These are phyloP conservation scores for Trifolium dubium DNA, from an alignment of 306 rosid genomes.

Conservation along the genomic window DNA sequence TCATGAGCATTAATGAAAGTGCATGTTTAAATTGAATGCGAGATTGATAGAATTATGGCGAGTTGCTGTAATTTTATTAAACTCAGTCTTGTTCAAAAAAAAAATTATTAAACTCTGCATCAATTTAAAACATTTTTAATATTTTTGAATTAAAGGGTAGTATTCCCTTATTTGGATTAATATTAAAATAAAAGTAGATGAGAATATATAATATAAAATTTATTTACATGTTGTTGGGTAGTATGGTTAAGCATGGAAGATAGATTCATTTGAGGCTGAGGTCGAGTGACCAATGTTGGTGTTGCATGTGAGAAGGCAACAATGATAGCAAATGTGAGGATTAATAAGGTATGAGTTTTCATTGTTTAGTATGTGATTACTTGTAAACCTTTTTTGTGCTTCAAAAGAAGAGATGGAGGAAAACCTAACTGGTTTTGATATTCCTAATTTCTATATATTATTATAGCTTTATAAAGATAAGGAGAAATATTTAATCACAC, in stretches of 20 bases:
- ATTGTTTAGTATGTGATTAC: neutral
- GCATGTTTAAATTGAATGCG: too few species aligned
- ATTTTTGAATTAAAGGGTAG: too few species aligned
- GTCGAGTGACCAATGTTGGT: conserved; percentile 38
- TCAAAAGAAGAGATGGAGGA: neutral
- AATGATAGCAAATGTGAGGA: conserved; percentile 17
- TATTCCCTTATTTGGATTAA: too few species aligned
- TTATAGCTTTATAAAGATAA: neutral
- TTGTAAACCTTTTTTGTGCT: conserved; percentile 2
- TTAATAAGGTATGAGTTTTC: conserved; percentile 12
- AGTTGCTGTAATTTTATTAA: too few species aligned
- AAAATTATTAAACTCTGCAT: too few species aligned
- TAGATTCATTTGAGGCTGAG: conserved; percentile 42
- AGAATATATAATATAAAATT: neutral
- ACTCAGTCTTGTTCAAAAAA: too few species aligned
- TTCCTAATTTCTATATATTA: neutral
- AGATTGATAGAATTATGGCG: too few species aligned
- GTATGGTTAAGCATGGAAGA: conserved; percentile 44
- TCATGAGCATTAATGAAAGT: too few species aligned
- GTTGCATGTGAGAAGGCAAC: conserved; percentile 42
- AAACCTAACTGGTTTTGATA: too few species aligned
- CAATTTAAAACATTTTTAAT: too few species aligned
- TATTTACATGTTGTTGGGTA: neutral
- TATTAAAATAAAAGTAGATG: neutral
- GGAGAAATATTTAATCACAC: too few species aligned